Evolutionary conservation across 345 rosid genomes (phyloP).

Genomic region (Diplotaxis tenuifolia): DNA sequence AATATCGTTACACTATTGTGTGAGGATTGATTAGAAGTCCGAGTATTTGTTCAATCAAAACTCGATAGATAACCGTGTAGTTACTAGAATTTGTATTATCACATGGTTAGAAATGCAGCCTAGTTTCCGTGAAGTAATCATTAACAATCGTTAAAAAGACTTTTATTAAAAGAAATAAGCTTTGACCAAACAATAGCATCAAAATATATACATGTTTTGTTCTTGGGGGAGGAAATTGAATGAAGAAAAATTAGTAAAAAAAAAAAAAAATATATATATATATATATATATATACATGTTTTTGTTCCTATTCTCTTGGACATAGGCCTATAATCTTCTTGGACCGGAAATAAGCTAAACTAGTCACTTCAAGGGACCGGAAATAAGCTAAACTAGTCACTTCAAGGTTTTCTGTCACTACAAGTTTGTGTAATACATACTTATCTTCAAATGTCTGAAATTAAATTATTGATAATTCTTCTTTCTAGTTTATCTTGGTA

Average conservation of each 20-base stretch:
- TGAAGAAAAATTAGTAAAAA: no score
- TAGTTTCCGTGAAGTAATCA: not conserved
- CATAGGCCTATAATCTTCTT: no score
- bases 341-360: no score
- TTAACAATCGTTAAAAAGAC: not conserved
- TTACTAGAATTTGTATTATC: not conserved
- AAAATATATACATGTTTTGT: no score
- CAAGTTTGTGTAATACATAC: not conserved
- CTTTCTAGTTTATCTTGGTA: not conserved
- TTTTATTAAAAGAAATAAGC: not conserved
- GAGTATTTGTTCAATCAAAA: not conserved
- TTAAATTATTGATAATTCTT: not conserved
- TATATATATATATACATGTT: no score
- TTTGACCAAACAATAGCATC: not conserved
- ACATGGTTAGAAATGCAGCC: not conserved
- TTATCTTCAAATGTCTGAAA: not conserved
- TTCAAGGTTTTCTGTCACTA: not conserved
- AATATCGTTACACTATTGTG: not conserved
- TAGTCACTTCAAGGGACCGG: no score
- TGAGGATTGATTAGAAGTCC: not conserved
- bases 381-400: no score
- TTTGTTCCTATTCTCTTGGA: no score
- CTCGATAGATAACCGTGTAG: not conserved
- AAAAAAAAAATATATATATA: no score
- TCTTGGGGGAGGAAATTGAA: no score